These are phyloP conservation scores for Fusarium albidum DNA, from an alignment of 2,329 filamentous ascomycete species.

Conservation along the genomic window DNA sequence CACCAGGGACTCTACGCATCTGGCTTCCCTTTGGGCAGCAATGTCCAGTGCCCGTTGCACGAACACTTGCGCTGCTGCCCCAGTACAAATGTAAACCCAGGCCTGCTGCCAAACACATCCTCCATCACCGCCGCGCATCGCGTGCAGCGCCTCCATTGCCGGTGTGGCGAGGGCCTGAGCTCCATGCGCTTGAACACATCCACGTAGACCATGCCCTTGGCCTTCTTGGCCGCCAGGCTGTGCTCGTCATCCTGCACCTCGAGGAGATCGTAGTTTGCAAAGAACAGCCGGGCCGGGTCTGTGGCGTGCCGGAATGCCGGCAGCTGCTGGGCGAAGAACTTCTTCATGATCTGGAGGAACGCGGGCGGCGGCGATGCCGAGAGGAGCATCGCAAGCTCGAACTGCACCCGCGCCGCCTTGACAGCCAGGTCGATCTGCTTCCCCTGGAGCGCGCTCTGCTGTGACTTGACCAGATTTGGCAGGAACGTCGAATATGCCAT, in stretches of 20 bases:
- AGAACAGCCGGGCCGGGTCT: conserved; percentile 74
- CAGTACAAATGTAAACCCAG: conserved; percentile 62
- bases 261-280: conserved; percentile 75
- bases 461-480: conserved; percentile 55
- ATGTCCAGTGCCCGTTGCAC: conserved; percentile 62
- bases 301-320: conserved; percentile 65
- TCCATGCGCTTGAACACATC: conserved; percentile 68
- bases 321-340: conserved; percentile 68
- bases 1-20: conserved; percentile 13
- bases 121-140: conserved; percentile 73
- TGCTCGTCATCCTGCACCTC: conserved; percentile 68
- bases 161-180: conserved; percentile 46
- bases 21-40: conserved; percentile 49
- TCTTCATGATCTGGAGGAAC: conserved; percentile 68
- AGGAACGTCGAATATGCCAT: conserved; percentile 57
- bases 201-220: conserved; percentile 50
- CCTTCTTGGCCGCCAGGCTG: conserved; percentile 52
- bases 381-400: conserved; percentile 63
- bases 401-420: conserved; percentile 57
- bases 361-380: conserved; percentile 53
- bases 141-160: conserved; percentile 53
- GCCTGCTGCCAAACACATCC: conserved; percentile 57
- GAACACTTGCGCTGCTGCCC: conserved; percentile 63
- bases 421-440: conserved; percentile 54
- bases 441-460: conserved; percentile 53